Conservation (phyloP, 2,329 filamentous ascomycete species). For the Fusarium liriodendri region DNA sequence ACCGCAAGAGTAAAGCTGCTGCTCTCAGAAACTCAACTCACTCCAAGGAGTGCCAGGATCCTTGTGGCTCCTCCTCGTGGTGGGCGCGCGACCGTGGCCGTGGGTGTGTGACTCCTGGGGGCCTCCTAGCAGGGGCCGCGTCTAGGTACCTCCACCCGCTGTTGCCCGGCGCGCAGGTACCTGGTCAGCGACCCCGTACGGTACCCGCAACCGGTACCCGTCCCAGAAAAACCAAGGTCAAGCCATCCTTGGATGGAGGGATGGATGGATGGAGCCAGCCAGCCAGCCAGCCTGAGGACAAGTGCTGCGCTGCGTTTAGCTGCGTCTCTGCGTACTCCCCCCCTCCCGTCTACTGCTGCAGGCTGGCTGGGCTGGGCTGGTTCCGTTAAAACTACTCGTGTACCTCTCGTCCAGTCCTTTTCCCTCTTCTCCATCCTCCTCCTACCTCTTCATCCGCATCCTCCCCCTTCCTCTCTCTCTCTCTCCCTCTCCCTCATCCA, state of each 20-base stretch:
- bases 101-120: slow-evolving; percentile 35
- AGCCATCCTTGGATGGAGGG: neutral
- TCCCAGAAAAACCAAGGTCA: slow-evolving; percentile 27
- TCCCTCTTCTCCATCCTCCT: slow-evolving; percentile 65
- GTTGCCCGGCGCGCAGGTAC: slow-evolving; percentile 35
- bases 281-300: neutral
- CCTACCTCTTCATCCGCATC: slow-evolving; percentile 60
- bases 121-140: slow-evolving; percentile 35
- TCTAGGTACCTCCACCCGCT: slow-evolving; percentile 33
- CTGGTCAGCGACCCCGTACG: slow-evolving; percentile 21
- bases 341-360: slow-evolving; percentile 13
- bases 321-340: slow-evolving; percentile 7
- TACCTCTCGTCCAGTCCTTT: slow-evolving; percentile 66
- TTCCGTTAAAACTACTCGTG: slow-evolving; percentile 51
- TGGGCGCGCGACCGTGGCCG: slow-evolving; percentile 16
- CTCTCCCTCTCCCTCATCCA: slow-evolving; percentile 53
- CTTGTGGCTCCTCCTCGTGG: slow-evolving; percentile 15
- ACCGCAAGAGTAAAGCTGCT: neutral
- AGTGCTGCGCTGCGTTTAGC: neutral
- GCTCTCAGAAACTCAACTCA: neutral
- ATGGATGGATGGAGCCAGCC: neutral
- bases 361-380: slow-evolving; percentile 26
- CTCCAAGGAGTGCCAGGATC: slow-evolving; percentile 18
- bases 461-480: slow-evolving; percentile 54
- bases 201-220: slow-evolving; percentile 34